Evolutionary conservation across 2,329 filamentous ascomycete species (phyloP).

Genomic region (Coniochaeta prunicola): DNA sequence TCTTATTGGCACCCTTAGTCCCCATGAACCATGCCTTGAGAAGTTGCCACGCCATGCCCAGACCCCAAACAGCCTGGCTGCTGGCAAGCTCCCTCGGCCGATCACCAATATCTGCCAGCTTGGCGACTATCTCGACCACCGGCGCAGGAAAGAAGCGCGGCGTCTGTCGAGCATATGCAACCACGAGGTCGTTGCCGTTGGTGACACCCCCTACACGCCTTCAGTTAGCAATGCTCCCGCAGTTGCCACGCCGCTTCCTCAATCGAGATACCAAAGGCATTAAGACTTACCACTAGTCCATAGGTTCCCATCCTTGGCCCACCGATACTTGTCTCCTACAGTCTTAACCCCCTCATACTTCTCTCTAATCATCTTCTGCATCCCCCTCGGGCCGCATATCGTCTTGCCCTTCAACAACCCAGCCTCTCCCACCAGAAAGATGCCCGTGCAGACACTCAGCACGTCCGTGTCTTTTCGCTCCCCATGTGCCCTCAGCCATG

Average conservation of each 20-base stretch:
- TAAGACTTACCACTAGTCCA: constrained; percentile 42
- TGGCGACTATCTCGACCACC: constrained; percentile 34
- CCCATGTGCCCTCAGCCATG: constrained; percentile 36
- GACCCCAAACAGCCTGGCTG: constrained; percentile 23
- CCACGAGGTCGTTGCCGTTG: constrained; percentile 49
- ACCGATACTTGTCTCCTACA: constrained; percentile 38
- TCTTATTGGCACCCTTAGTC: constrained; percentile 5
- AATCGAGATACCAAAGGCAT: neutral
- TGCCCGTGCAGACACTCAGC: constrained; percentile 44
- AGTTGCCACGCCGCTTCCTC: neutral
- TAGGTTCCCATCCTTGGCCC: constrained; percentile 44
- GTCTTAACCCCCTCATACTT: constrained; percentile 32
- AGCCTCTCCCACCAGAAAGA: constrained; percentile 38
- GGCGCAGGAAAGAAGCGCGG: constrained; percentile 31
- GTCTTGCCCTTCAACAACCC: constrained; percentile 37
- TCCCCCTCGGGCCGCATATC: constrained; percentile 37
- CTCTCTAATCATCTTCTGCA: constrained; percentile 30
- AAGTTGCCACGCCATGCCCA: constrained; percentile 29
- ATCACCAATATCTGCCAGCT: constrained; percentile 41
- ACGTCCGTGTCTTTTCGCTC: constrained; percentile 32
- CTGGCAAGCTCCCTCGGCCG: constrained; percentile 34
- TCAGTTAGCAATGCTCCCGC: neutral
- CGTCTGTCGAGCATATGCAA: constrained; percentile 39
- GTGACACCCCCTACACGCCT: constrained; percentile 41
- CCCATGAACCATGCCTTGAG: constrained; percentile 26